Conservation (phyloP, 169 alveolate genomes). For the Prorocentrum cordatum region DNA sequence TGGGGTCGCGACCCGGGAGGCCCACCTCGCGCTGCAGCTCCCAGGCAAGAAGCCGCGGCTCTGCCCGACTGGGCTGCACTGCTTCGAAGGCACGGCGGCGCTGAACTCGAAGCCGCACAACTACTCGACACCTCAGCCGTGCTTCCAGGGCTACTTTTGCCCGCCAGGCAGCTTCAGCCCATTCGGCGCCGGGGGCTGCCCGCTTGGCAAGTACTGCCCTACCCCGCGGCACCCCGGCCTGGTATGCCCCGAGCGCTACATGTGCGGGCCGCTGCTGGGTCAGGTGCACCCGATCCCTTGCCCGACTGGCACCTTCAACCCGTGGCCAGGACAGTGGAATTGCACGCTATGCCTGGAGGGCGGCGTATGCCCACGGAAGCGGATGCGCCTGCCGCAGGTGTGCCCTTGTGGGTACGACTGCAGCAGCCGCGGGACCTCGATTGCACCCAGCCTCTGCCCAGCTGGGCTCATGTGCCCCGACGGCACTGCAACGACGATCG, state of each 20-base stretch:
- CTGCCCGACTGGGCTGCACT: constrained; percentile 69
- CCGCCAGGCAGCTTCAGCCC: constrained; percentile 67
- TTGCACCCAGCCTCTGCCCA: constrained; percentile 58
- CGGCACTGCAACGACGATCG: not conserved
- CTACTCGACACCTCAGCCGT: constrained; percentile 71
- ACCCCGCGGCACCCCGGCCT: constrained; percentile 23
- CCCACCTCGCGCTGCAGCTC: too few relatives aligned
- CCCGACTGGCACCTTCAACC: constrained; percentile 64
- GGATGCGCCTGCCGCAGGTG: constrained; percentile 63
- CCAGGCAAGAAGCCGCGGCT: too few relatives aligned
- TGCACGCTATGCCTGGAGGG: constrained; percentile 71
- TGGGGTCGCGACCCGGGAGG: not conserved
- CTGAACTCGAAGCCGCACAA: constrained; percentile 34
- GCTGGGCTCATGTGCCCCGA: constrained; percentile 68
- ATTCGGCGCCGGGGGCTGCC: constrained; percentile 70
- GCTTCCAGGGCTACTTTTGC: constrained; percentile 72
- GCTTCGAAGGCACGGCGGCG: constrained; percentile 67
- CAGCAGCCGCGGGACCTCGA: constrained; percentile 41
- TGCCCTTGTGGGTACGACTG: constrained; percentile 70
- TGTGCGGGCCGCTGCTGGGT: constrained; percentile 28
- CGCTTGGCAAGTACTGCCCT: constrained; percentile 66
- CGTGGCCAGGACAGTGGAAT: constrained; percentile 70
- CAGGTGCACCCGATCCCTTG: not conserved
- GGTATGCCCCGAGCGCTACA: not conserved
- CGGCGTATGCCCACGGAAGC: constrained; percentile 46